Conservation (phyloP, 2,329 filamentous ascomycete genomes). For the Rhexocercosporidium sp. region DNA sequence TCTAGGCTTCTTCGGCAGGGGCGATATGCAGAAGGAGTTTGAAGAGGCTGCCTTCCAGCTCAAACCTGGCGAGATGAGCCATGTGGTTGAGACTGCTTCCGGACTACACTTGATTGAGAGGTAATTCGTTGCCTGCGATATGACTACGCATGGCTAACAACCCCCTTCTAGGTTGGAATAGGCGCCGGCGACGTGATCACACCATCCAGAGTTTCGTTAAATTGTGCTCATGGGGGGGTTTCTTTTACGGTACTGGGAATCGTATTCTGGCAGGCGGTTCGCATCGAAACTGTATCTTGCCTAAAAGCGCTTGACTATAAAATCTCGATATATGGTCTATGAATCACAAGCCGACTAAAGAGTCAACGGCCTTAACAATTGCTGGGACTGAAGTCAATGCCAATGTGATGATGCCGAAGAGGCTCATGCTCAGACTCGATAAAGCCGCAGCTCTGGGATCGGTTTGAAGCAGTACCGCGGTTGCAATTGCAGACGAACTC, state of each 20-base stretch:
- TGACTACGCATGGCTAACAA: conserved; percentile 8
- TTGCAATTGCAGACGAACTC: conserved; percentile 64
- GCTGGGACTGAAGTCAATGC: conserved; percentile 62
- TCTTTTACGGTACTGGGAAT: conserved; percentile 7
- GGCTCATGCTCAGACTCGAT: conserved; percentile 63
- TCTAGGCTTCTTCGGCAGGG: conserved; percentile 90
- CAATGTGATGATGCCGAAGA: conserved; percentile 65
- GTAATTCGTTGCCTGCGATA: conserved; percentile 49
- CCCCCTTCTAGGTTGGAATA: conserved; percentile 30
- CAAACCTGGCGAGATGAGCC: conserved; percentile 83
- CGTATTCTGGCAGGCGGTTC: conserved; percentile 10
- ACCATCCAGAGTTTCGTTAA: not conserved
- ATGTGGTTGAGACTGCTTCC: conserved; percentile 88
- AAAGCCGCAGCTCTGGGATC: conserved; percentile 65
- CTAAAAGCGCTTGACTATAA: conserved; percentile 28
- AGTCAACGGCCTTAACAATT: conserved; percentile 53
- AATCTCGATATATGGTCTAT: conserved; percentile 28
- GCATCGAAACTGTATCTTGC: conserved; percentile 13
- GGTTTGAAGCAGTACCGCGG: conserved; percentile 58
- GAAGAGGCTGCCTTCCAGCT: conserved; percentile 95
- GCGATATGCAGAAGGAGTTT: conserved; percentile 99
- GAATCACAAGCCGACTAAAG: conserved; percentile 50
- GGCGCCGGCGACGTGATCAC: not conserved
- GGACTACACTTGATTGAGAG: conserved; percentile 95
- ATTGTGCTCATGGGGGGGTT: not conserved